phyloP scores from a whole-genome alignment of 768 basidiomycete genomes.

The Rubroboletus pulcherrimus region DNA sequence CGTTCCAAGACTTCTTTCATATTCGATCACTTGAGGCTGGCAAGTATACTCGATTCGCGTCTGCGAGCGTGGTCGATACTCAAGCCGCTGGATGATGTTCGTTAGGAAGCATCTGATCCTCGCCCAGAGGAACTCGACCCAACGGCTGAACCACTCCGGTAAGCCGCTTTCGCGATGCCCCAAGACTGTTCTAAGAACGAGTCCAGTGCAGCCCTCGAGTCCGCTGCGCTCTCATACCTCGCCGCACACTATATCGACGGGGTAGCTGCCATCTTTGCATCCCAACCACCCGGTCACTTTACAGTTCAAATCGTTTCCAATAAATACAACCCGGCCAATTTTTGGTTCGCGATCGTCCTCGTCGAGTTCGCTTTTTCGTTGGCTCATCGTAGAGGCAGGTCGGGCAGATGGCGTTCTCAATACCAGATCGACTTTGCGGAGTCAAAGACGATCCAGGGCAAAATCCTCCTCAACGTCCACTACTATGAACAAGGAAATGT shows the following conservation, averaged over 20 bases:
- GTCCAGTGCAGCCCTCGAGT: slow-evolving; percentile 65
- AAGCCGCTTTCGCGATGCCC: slow-evolving; percentile 9
- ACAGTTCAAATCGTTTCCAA: slow-evolving; percentile 87
- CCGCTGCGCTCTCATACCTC: slow-evolving; percentile 63
- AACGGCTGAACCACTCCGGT: slow-evolving; percentile 78
- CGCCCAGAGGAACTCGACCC: slow-evolving; percentile 57
- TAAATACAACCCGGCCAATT: slow-evolving; percentile 92
- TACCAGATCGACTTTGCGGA: slow-evolving; percentile 67
- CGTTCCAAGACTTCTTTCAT: slow-evolving; percentile 71
- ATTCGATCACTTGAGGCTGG: slow-evolving; percentile 84
- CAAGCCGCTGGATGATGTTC: background rate
- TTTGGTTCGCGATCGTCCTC: slow-evolving; percentile 55
- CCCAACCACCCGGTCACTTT: slow-evolving; percentile 46
- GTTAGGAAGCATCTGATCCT: slow-evolving; percentile 74
- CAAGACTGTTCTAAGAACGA: background rate
- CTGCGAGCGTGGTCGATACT: background rate
- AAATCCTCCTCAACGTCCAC: slow-evolving; percentile 81
- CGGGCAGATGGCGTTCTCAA: slow-evolving; percentile 91
- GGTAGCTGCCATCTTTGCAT: slow-evolving; percentile 67
- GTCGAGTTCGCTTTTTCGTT: background rate
- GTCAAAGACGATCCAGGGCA: slow-evolving; percentile 61
- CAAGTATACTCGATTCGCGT: slow-evolving; percentile 36
- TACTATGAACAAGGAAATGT: slow-evolving; percentile 99
- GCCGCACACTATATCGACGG: slow-evolving; percentile 82
- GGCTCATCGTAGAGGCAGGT: slow-evolving; percentile 46